Conservation (phyloP, 192 early-diverging fungal species). For the Coemansia sp. region DNA sequence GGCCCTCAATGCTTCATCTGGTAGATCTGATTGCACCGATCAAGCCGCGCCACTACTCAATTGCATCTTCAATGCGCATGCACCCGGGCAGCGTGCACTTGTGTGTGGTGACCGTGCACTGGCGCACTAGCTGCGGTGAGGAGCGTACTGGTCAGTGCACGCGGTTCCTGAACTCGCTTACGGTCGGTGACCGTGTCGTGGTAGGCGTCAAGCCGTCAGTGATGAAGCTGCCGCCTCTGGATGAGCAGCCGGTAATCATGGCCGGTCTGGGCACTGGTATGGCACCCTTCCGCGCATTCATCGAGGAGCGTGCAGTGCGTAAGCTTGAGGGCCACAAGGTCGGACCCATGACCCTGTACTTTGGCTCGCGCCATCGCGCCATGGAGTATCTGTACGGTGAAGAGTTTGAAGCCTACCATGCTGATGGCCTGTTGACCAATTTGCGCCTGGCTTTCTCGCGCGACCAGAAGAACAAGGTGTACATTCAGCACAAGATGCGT, state of each 20-base stretch:
- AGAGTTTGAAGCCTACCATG: slow-evolving; percentile 92
- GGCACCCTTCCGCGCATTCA: slow-evolving; percentile 97
- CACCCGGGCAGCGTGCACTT: slow-evolving; percentile 88
- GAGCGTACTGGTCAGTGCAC: slow-evolving; percentile 86
- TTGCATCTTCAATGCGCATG: slow-evolving; percentile 85
- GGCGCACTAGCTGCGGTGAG: slow-evolving; percentile 68
- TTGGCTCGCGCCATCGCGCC: slow-evolving; percentile 90
- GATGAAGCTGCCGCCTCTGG: slow-evolving; percentile 87
- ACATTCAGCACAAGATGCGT: slow-evolving; percentile 95
- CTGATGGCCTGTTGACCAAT: slow-evolving; percentile 84
- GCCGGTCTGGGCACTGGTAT: slow-evolving; percentile 96
- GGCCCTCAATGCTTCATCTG: slow-evolving; percentile 69
- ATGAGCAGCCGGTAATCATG: slow-evolving; percentile 89
- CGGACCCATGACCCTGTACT: slow-evolving; percentile 95
- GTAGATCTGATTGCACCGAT: slow-evolving; percentile 75
- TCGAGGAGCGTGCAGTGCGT: slow-evolving; percentile 86
- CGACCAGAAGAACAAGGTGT: slow-evolving; percentile 91
- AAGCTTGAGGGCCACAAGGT: slow-evolving; percentile 74
- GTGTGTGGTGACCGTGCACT: slow-evolving; percentile 89
- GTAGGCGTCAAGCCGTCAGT: slow-evolving; percentile 95
- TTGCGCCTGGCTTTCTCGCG: slow-evolving; percentile 91
- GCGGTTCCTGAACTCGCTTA: slow-evolving; percentile 72
- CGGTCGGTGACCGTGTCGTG: slow-evolving; percentile 67
- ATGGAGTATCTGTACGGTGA: slow-evolving; percentile 97
- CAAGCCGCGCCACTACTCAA: slow-evolving; percentile 98